Evolutionary conservation across 805 yeast genomes (phyloP).

Genomic region (Maudiozyma bulderi): DNA sequence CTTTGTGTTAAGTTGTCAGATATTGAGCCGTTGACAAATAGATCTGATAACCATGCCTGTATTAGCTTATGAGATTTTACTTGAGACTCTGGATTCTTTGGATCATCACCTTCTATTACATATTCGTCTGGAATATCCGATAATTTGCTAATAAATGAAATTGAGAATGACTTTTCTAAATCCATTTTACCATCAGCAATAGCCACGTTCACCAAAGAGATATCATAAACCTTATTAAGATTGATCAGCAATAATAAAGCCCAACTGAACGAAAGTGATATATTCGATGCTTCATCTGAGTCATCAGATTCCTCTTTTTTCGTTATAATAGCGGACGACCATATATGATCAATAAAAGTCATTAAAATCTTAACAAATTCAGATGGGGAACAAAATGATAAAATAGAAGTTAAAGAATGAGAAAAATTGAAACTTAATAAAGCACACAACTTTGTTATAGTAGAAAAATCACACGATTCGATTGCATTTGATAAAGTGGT

Average conservation of each 20-base stretch:
- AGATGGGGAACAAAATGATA: conserved; percentile 38
- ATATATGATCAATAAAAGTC: conserved; percentile 42
- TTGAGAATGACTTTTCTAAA: conserved; percentile 24
- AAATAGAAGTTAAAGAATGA: conserved; percentile 34
- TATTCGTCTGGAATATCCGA: conserved; percentile 18
- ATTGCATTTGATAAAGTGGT: conserved; percentile 31
- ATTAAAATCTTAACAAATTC: conserved; percentile 37
- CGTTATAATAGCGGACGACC: conserved; percentile 12
- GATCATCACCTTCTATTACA: conserved; percentile 19
- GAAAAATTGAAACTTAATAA: conserved; percentile 38
- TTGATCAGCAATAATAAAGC: conserved; percentile 39
- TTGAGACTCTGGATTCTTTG: conserved; percentile 18
- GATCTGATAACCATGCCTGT: conserved; percentile 68
- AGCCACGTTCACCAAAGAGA: conserved; percentile 23
- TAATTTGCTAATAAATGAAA: conserved; percentile 21
- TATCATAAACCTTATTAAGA: conserved; percentile 32
- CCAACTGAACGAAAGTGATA: conserved; percentile 64
- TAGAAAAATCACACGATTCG: conserved; percentile 32
- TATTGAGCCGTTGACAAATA: conserved; percentile 76
- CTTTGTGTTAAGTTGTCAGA: conserved; percentile 72
- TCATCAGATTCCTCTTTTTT: conserved; percentile 16
- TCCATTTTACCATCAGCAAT: conserved; percentile 14
- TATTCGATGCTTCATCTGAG: conserved; percentile 33
- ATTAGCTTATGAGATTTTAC: conserved; percentile 29
- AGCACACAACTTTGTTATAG: conserved; percentile 43